Evolutionary conservation across 768 basidiomycete species (phyloP), one percentile per base, ranked within the genome.

Genomic region (Fibroporia radiculosa): DNA sequence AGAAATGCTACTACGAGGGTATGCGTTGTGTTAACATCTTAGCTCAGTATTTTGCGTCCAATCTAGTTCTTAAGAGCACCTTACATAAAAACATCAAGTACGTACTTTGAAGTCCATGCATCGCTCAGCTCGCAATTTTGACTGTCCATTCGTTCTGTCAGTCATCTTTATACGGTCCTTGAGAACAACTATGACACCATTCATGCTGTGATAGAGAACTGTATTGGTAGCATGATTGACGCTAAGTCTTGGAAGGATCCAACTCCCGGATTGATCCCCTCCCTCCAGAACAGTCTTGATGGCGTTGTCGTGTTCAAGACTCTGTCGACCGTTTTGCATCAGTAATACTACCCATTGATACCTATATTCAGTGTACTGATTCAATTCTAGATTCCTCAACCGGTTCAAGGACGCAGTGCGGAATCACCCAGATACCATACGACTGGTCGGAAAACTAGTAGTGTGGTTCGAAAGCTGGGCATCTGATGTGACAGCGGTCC

Each of bases 41-140:
- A 34, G 29, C 29, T 6, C 33, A 82, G 78, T 80, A 79, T 55
- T 58, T 78, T 31, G 70, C 80, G 0, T 80, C 80, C 7, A 73
- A 77, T 16, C 71, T 73, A 38, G 70, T 83, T 6, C 54, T 80
- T 29, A 77, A 77, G 57, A 78, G 75, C 48, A 80, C 74, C 1
- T 50, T 78, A 20, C 64, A 59, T 14, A 69, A 71, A 32, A 59
- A 66, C 27, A 69, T 73, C 31, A 81, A 82, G 79, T 78, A 55
- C 40, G 70, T 50, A 0, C 3, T 27, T 5, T 7, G 18, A 10
- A n/a, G n/a, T n/a, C 14, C 29, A 25, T n/a, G n/a, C 19, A 11
- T 25, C 8, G 16, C 7, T 1, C 28, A 19, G 43, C 18, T 12
- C n/a, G 24, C 14, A 14, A 56, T 51, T 34, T 42, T 39, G 3